Evolutionary conservation across 108 stramenopile species (phyloP).

Genomic region (Cyclotella sp.): DNA sequence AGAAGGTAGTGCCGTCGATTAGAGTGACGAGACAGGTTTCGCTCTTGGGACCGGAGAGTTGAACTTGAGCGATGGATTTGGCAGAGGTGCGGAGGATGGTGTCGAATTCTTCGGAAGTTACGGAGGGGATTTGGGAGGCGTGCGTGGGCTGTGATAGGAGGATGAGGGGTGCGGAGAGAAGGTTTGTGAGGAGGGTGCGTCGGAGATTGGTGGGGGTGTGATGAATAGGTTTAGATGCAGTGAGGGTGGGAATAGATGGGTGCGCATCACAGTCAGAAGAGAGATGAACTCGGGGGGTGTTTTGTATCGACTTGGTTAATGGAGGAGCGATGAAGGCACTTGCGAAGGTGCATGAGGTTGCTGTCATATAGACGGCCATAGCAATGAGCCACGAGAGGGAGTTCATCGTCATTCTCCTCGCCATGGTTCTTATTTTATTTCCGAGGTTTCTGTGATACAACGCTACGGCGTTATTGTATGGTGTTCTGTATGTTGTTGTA

Average conservation of each 20-base stretch:
- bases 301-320: not conserved
- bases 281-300: not conserved
- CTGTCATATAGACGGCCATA: not conserved
- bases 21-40: conserved; percentile 77
- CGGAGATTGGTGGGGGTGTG: not conserved
- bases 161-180: conserved; percentile 9
- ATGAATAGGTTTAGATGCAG: not conserved
- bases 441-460: too few species aligned
- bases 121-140: conserved; percentile 63
- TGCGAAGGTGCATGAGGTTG: not conserved
- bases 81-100: conserved; percentile 69
- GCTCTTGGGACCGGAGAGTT: conserved; percentile 75
- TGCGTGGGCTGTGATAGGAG: conserved; percentile 16
- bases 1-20: conserved; percentile 80
- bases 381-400: not conserved
- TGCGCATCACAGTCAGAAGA: not conserved
- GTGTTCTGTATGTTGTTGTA: too few species aligned
- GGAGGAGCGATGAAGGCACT: not conserved
- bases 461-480: too few species aligned
- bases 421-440: too few species aligned
- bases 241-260: not conserved
- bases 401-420: not conserved
- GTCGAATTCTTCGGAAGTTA: conserved; percentile 77
- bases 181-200: conserved; percentile 8
- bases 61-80: conserved; percentile 66